Base-by-base conservation (phyloP, 164 flowering plant species). In the Vitis riparia region DNA sequence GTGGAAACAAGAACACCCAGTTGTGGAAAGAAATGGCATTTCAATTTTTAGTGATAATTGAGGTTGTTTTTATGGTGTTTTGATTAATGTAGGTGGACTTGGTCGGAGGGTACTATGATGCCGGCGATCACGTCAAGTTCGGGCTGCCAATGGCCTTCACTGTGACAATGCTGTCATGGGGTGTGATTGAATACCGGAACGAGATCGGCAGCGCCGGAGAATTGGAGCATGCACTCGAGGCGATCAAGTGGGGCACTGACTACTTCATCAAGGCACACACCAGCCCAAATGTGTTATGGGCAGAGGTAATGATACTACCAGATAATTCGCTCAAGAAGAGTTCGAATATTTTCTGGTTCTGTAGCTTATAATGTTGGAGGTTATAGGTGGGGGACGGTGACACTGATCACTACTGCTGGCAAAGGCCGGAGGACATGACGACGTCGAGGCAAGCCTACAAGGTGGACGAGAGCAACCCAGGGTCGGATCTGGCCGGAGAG, bases 351-450 rank as follows among this genome's bases (percentile, higher is more conserved):
- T 23, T 23, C 27, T 23, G 27, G 27, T 23, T 23, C 27, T 23
- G 27, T 23, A 23, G 2, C 27, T 23, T 23, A 23, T 23, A 23
- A 23, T 23, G 27, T 23, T 29, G 15, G 58, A 30, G n/a, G 27
- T 49, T 13, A 5, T 66, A 84, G 88, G 90, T 86, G 62, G 89
- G 89, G 16, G 91, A 88, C 48, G 91, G 89, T 1, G 84, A 85
- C 72, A 87, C 91, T 0, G 91, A 87, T 69, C 91, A 87, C 64
- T 83, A 84, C 74, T 87, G 91, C 68, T 87, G 91, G 91, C 91
- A 87, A 63, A 69, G 89, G 51, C 91, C 91, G 53, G 91, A 87
- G 85, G 91, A 87, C 77, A 87, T 87, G 91, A 85, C 89, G n/a
- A 87, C 91, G 8, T 84, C 88, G 9, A 75, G 91, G 50, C 84